Base-by-base conservation (phyloP, 2,329 filamentous ascomycete genomes). In the Apiospora hydei region DNA sequence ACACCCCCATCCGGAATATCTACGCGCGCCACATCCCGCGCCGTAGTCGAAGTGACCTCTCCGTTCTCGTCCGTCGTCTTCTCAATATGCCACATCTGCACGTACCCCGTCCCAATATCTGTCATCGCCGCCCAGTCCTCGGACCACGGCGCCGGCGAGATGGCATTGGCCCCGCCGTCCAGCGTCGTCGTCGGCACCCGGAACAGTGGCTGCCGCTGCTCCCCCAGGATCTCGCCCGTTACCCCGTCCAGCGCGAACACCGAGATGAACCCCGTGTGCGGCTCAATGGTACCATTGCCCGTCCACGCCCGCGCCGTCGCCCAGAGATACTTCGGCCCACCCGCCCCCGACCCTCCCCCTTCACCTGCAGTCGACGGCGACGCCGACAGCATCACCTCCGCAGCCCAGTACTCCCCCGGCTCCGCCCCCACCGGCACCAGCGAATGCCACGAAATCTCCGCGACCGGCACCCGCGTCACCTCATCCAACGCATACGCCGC, bases 71-170 rank as follows among this genome's bases (percentile, higher is more conserved):
- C 41, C 8, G 24, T 46, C 5, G 13, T 7, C 44, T 4, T 5
- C 38, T 44, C 44, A 67, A 77, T 73, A 53, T 69, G 72, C 75
- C 74, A 77, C 47, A 77, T 74, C 71, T 76, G 71, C 24, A 78
- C 75, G 18, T 75, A 77, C 26, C 76, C 75, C 1, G 18, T 47
- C 2, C 69, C 49, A 13, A 61, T 67, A 66, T 77, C 76, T 1
- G 77, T 72, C 71, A 77, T 67, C 26, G 75, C 75, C 1, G 73
- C 75, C 57, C 72, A 77, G 51, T 74, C 73, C 67, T 73, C 74
- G 11, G 69, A 72, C 71, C 71, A 77, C 4, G 70, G 67, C 10
- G 74, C 73, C 0, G 75, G 74, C 8, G 70, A 66, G n/a, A 78
- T 72, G 34, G 71, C 71, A 61, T 77, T 77, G 6, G 76, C 73